Conservation (phyloP, 2,329 filamentous ascomycete species). For the Stagonosporopsis cucurbitacearum region DNA sequence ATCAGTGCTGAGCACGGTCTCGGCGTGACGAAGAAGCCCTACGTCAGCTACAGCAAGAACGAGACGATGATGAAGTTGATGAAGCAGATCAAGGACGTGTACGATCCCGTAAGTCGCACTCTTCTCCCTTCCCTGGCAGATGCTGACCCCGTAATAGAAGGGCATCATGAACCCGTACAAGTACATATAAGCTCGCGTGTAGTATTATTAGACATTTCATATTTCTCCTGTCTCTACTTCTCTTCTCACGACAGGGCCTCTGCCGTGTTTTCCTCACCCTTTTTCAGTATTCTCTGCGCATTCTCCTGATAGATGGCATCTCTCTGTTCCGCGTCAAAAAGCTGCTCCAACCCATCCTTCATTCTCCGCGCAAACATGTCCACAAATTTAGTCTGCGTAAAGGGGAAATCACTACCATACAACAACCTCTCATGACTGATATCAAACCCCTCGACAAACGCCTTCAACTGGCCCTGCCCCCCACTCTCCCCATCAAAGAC, state of each 20-base stretch:
- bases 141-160: slow-evolving; percentile 64
- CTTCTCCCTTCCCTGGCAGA: background rate
- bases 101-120: slow-evolving; percentile 78
- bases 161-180: slow-evolving; percentile 99
- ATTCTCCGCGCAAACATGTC: slow-evolving; percentile 49
- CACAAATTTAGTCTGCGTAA: slow-evolving; percentile 52
- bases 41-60: slow-evolving; percentile 89
- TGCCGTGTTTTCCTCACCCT: background rate
- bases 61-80: slow-evolving; percentile 88
- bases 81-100: slow-evolving; percentile 92
- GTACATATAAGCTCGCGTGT: slow-evolving; percentile 66
- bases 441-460: slow-evolving; percentile 53
- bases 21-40: slow-evolving; percentile 94
- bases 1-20: slow-evolving; percentile 97
- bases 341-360: slow-evolving; percentile 50
- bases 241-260: background rate
- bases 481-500: slow-evolving; percentile 51
- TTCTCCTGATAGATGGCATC: slow-evolving; percentile 50
- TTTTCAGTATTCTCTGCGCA: slow-evolving; percentile 39
- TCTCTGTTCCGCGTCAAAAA: slow-evolving; percentile 48
- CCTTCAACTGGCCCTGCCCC: slow-evolving; percentile 54
- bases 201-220: slow-evolving; percentile 4
- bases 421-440: slow-evolving; percentile 51
- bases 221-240: background rate
- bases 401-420: slow-evolving; percentile 63